Evolutionary conservation across 2,329 filamentous ascomycete genomes (phyloP).

Genomic region (Rhytidhysteron rufulum): DNA sequence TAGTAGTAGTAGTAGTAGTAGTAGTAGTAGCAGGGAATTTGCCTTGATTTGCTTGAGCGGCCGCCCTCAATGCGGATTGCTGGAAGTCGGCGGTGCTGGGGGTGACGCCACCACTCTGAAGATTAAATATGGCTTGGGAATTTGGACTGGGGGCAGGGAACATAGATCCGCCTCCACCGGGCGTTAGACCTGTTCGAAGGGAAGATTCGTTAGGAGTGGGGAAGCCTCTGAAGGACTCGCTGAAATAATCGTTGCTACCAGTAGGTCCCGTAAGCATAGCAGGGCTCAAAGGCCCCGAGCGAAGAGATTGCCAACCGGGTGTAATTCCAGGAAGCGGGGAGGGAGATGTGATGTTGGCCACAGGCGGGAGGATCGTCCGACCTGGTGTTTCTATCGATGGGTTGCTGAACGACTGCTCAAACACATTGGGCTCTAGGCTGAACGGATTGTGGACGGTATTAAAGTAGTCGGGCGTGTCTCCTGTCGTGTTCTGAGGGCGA

Average conservation of each 20-base stretch:
- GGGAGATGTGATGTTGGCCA: slow-evolving; percentile 87
- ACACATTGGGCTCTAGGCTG: slow-evolving; percentile 87
- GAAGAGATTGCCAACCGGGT: slow-evolving; percentile 81
- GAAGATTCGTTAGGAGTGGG: slow-evolving; percentile 97
- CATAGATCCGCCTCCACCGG: slow-evolving; percentile 94
- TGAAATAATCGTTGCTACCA: slow-evolving; percentile 75
- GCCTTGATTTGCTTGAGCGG: slow-evolving; percentile 47
- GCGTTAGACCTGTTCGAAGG: slow-evolving; percentile 83
- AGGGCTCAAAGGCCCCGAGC: slow-evolving; percentile 89
- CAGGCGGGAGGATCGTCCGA: slow-evolving; percentile 75
- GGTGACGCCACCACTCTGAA: slow-evolving; percentile 76
- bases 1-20: slow-evolving; percentile 42
- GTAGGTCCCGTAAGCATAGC: slow-evolving; percentile 90
- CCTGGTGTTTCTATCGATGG: slow-evolving; percentile 71
- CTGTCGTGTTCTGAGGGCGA: slow-evolving; percentile 40
- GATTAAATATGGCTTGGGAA: slow-evolving; percentile 76
- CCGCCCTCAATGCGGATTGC: slow-evolving; percentile 80
- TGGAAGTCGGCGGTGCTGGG: slow-evolving; percentile 93
- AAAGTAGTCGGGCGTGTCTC: slow-evolving; percentile 50
- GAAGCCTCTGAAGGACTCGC: slow-evolving; percentile 78
- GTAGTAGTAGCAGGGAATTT: slow-evolving; percentile 37
- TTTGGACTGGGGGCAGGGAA: slow-evolving; percentile 89
- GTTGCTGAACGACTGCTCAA: slow-evolving; percentile 86
- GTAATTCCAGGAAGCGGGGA: slow-evolving; percentile 71
- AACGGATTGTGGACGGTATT: slow-evolving; percentile 49